Evolutionary conservation across 2,329 filamentous ascomycete species (phyloP).

Genomic region (Colletotrichum acutatum): DNA sequence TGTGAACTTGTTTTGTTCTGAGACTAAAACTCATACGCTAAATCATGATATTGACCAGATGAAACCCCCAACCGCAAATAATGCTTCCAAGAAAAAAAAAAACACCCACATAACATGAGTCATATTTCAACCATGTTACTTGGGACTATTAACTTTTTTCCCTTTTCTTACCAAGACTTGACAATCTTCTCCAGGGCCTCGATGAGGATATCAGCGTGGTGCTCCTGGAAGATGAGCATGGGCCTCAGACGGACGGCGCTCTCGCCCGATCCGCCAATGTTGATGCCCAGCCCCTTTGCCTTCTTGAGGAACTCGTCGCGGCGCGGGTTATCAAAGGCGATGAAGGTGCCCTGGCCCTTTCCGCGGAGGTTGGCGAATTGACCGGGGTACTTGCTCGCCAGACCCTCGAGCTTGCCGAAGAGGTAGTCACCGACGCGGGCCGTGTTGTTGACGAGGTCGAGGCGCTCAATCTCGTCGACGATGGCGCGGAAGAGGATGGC

Average conservation of each 20-base stretch:
- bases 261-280: slow-evolving; percentile 86
- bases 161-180: slow-evolving; percentile 47
- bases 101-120: neutral
- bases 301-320: slow-evolving; percentile 82
- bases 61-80: neutral
- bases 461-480: slow-evolving; percentile 80
- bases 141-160: too few species aligned
- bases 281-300: slow-evolving; percentile 84
- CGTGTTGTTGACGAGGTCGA: slow-evolving; percentile 83
- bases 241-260: slow-evolving; percentile 82
- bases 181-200: slow-evolving; percentile 82
- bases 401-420: slow-evolving; percentile 73
- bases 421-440: slow-evolving; percentile 83
- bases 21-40: slow-evolving; percentile 6
- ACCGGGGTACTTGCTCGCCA: slow-evolving; percentile 77
- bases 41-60: neutral
- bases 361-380: slow-evolving; percentile 87
- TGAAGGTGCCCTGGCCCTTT: slow-evolving; percentile 90
- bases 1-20: neutral
- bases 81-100: slow-evolving; percentile 1
- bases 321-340: slow-evolving; percentile 87
- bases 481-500: slow-evolving; percentile 89
- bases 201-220: slow-evolving; percentile 87
- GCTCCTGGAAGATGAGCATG: slow-evolving; percentile 93
- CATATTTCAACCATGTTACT: neutral